Evolutionary conservation across 2,329 filamentous ascomycete species (phyloP).

Genomic region (Hymenoscyphus fraxineus): DNA sequence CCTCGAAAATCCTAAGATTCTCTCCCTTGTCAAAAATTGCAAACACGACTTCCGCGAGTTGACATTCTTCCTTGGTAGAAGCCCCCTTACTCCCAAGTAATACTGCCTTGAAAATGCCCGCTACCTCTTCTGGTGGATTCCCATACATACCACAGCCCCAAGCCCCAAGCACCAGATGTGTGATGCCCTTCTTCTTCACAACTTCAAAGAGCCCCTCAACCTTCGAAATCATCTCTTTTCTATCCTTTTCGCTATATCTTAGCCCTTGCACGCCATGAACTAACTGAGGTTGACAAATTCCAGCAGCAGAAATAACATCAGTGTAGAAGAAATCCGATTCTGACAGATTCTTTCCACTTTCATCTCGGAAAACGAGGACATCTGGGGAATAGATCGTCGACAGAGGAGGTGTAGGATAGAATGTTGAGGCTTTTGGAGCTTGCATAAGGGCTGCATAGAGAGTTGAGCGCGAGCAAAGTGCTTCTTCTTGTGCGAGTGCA

Average conservation of each 20-base stretch:
- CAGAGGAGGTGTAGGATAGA: slow-evolving; percentile 31
- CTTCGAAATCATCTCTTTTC: slow-evolving; percentile 29
- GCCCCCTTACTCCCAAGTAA: slow-evolving; percentile 35
- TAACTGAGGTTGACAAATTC: slow-evolving; percentile 21
- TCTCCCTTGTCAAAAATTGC: slow-evolving; percentile 49
- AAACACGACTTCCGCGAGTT: slow-evolving; percentile 1
- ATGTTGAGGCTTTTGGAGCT: slow-evolving; percentile 37
- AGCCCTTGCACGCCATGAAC: neutral
- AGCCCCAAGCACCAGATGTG: slow-evolving; percentile 62
- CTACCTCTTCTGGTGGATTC: slow-evolving; percentile 61
- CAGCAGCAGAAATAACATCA: slow-evolving; percentile 30
- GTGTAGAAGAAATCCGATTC: slow-evolving; percentile 19
- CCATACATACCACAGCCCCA: slow-evolving; percentile 65
- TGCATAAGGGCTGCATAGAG: slow-evolving; percentile 46
- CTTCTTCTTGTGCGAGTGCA: slow-evolving; percentile 64
- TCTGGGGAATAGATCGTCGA: slow-evolving; percentile 57
- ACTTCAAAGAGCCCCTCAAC: slow-evolving; percentile 39
- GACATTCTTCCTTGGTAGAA: neutral
- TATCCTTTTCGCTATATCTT: slow-evolving; percentile 30
- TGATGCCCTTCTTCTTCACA: slow-evolving; percentile 45
- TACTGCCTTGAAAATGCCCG: slow-evolving; percentile 55
- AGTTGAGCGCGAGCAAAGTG: slow-evolving; percentile 61
- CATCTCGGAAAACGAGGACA: slow-evolving; percentile 46
- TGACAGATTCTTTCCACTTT: slow-evolving; percentile 44
- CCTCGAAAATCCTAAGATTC: slow-evolving; percentile 51